Evolutionary conservation across 163 green algal genomes (phyloP).

Genomic region (Chloromonas sp.): DNA sequence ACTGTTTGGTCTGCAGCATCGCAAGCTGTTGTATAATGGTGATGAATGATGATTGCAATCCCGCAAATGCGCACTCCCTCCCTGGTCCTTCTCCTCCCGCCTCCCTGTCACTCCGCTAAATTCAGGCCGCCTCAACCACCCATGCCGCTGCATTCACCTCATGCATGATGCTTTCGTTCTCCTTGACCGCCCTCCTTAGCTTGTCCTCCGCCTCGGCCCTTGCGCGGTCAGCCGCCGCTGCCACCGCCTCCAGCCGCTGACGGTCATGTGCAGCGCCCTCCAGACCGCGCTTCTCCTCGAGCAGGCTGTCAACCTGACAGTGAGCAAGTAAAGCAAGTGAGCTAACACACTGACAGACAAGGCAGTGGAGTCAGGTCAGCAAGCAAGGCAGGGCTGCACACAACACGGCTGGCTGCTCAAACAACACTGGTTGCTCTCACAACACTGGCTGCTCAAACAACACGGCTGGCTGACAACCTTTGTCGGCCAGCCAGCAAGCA

Average conservation of each 20-base stretch:
- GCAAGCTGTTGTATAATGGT: background rate
- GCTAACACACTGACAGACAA: no score
- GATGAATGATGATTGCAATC: background rate
- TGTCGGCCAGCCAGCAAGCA: no score
- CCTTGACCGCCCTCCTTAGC: slow-evolving; percentile 24
- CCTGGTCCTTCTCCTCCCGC: no score
- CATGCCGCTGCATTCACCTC: background rate
- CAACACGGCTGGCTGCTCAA: no score
- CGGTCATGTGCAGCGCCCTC: slow-evolving; percentile 18
- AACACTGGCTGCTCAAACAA: no score
- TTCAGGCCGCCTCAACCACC: background rate
- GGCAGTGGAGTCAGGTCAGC: no score
- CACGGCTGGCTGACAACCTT: no score
- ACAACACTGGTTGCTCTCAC: no score
- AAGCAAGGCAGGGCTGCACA: no score
- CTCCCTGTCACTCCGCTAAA: no score
- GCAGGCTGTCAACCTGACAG: slow-evolving; percentile 36
- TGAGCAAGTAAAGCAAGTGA: background rate
- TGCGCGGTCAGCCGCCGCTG: slow-evolving; percentile 23
- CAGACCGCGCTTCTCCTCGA: slow-evolving; percentile 12
- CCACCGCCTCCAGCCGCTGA: slow-evolving; percentile 17
- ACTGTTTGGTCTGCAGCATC: background rate
- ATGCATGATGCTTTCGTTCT: slow-evolving; percentile 21
- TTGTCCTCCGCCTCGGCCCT: slow-evolving; percentile 30
- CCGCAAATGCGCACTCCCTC: background rate